Percentiles rank a stretch among this genome's conserved stretches.
Conservation (phyloP, 1,284 basidiomycete species). For the Ceratobasidium papillatum region DNA sequence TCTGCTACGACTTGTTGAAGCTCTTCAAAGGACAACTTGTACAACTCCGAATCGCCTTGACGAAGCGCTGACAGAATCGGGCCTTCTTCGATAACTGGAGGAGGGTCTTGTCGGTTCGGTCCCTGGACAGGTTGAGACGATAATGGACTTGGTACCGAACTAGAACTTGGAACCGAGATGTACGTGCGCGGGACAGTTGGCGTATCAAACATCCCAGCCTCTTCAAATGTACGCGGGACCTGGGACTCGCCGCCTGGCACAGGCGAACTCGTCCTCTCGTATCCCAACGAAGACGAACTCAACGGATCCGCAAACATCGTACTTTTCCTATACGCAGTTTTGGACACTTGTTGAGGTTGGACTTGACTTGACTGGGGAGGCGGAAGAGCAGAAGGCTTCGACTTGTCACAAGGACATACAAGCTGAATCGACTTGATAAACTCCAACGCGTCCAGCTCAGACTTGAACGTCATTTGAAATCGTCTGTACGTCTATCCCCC, state of each 20-base stretch:
- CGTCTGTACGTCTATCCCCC: slow-evolving; percentile 13
- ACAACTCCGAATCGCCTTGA: slow-evolving; percentile 17
- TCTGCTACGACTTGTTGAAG: slow-evolving; percentile 19
- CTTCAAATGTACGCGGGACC: not conserved
- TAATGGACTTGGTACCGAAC: not conserved
- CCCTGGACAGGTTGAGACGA: slow-evolving; percentile 3
- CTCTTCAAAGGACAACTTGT: slow-evolving; percentile 15
- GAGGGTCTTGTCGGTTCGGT: not conserved
- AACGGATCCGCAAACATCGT: slow-evolving; percentile 14
- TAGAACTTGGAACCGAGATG: not conserved
- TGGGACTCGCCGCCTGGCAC: not conserved
- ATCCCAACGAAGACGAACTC: slow-evolving; percentile 19
- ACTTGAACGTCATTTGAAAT: slow-evolving; percentile 29
- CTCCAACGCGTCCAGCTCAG: not conserved
- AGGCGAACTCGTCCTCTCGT: not conserved
- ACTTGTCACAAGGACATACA: slow-evolving; percentile 10
- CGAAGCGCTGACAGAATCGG: slow-evolving; percentile 8
- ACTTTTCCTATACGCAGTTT: not conserved
- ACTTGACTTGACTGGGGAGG: not conserved
- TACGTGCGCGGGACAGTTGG: not conserved
- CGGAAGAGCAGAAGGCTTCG: not conserved
- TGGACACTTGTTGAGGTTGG: no score
- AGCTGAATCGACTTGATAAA: slow-evolving; percentile 21
- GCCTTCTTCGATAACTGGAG: not conserved
- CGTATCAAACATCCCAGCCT: not conserved